Evolutionary conservation across 2,329 filamentous ascomycete species (phyloP).

Genomic region (Epichloe sibirici): DNA sequence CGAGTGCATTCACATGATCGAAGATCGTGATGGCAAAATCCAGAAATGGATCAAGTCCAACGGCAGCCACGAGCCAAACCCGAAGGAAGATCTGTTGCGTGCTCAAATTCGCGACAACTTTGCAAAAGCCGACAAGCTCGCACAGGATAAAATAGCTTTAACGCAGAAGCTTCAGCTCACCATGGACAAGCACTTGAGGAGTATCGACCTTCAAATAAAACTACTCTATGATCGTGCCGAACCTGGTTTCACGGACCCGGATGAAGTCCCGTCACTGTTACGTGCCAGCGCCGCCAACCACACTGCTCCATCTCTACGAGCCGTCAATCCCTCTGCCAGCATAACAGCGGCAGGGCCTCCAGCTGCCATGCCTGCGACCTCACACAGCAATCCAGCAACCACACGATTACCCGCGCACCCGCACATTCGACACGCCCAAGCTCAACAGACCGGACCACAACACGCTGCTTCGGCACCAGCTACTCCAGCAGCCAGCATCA

Average conservation of each 20-base stretch:
- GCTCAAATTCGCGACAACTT: slow-evolving; percentile 57
- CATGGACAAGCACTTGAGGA: slow-evolving; percentile 50
- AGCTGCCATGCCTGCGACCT: slow-evolving; percentile 14
- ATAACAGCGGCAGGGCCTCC: slow-evolving; percentile 16
- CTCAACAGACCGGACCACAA: slow-evolving; percentile 24
- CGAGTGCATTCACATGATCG: slow-evolving; percentile 56
- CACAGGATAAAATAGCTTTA: slow-evolving; percentile 63
- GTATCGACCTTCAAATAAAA: slow-evolving; percentile 52
- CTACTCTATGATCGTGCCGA: slow-evolving; percentile 48
- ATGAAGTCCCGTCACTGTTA: slow-evolving; percentile 51
- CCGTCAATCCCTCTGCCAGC: slow-evolving; percentile 30
- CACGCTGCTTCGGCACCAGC: slow-evolving; percentile 45
- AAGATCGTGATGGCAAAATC: slow-evolving; percentile 59
- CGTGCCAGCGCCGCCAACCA: slow-evolving; percentile 44
- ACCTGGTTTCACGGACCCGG: slow-evolving; percentile 48
- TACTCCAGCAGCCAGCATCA: slow-evolving; percentile 48
- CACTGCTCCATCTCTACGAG: slow-evolving; percentile 25
- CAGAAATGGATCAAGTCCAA: slow-evolving; percentile 74
- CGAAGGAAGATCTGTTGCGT: slow-evolving; percentile 59
- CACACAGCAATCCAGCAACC: slow-evolving; percentile 28
- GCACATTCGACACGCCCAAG: slow-evolving; percentile 37
- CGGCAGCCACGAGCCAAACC: slow-evolving; percentile 60
- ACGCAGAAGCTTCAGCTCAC: slow-evolving; percentile 49
- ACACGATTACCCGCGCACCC: slow-evolving; percentile 30
- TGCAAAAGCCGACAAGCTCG: slow-evolving; percentile 54